Base-by-base conservation (phyloP, 768 basidiomycete genomes). In the Astraeus odoratus region DNA sequence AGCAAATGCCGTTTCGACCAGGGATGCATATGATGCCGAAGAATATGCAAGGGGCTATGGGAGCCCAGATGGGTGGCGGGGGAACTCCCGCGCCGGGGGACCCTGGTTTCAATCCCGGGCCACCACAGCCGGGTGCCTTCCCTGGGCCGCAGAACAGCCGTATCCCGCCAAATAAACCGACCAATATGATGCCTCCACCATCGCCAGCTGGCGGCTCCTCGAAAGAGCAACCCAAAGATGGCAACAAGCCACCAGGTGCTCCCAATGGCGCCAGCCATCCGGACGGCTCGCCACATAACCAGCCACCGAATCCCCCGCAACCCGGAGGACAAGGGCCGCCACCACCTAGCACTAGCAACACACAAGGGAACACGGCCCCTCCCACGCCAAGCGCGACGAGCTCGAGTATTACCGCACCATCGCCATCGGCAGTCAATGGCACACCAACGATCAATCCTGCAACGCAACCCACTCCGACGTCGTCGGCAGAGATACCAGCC, bases 151-250 rank as follows among this genome's bases (percentile, higher is more conserved):
- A 63, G 64, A 48, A 62, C 62, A 48, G 48, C 49, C 54, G 57
- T 44, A 30, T 55, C 52, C 65, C 49, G 20, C 67, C 57, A 51
- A 46, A 34, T 24, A 69, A 69, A 42, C 57, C 67, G 1, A 71
- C 68, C 66, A 61, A 57, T 13, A 77, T 76, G 74, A 67, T 70
- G 60, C 54, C 58, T n/a, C 77, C 77, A 0, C 77, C 74, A 9
- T 77, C 77, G 5, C 75, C 79, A 31, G 71, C 68, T 1, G 52
- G 57, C 39, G 56, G 56, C 48, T 60, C 59, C 38, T 47, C 55
- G 23, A 59, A 63, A 48, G 60, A 63, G 43, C 63, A 61, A 44
- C 42, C 60, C 47, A 64, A 65, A 43, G 61, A 67, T 23, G 61
- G 63, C 33, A 60, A 51, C 33, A 66, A 64, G 25, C 58, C 58